phyloP scores from a whole-genome alignment of 306 rosid genomes.

The Echinosophora koreensis region DNA sequence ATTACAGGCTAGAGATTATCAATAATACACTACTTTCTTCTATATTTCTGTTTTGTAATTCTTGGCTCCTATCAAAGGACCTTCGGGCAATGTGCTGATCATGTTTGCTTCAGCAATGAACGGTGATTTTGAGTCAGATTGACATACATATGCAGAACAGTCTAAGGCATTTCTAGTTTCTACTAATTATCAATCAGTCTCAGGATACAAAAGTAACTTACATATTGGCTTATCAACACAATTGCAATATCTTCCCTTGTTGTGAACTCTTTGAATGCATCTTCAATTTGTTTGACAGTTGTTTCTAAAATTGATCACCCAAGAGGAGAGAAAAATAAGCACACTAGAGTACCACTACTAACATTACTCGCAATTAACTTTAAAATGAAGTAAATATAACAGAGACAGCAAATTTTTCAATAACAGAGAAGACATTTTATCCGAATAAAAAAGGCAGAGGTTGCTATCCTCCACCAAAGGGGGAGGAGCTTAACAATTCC shows the following conservation, averaged over 20 bases:
- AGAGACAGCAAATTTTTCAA: slow-evolving; percentile 1
- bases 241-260: slow-evolving; percentile 74
- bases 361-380: slow-evolving; percentile 14
- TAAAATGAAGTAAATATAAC: not conserved
- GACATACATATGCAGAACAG: not conserved
- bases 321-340: slow-evolving; percentile 8
- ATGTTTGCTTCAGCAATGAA: slow-evolving; percentile 8
- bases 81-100: not conserved
- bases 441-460: not conserved
- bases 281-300: slow-evolving; percentile 81
- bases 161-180: not conserved
- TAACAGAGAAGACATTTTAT: not conserved
- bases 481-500: not conserved
- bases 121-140: not conserved
- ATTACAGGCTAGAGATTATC: no score
- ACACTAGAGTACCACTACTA: not conserved
- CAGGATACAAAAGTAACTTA: slow-evolving; percentile 49
- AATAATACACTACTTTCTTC: no score
- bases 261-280: slow-evolving; percentile 83
- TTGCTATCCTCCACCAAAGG: not conserved
- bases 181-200: not conserved
- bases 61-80: not conserved
- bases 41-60: no score
- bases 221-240: slow-evolving; percentile 84
- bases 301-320: slow-evolving; percentile 56